These are phyloP conservation scores for Mycena galericulata DNA, from an alignment of 768 basidiomycete genomes.

Conservation along the genomic window DNA sequence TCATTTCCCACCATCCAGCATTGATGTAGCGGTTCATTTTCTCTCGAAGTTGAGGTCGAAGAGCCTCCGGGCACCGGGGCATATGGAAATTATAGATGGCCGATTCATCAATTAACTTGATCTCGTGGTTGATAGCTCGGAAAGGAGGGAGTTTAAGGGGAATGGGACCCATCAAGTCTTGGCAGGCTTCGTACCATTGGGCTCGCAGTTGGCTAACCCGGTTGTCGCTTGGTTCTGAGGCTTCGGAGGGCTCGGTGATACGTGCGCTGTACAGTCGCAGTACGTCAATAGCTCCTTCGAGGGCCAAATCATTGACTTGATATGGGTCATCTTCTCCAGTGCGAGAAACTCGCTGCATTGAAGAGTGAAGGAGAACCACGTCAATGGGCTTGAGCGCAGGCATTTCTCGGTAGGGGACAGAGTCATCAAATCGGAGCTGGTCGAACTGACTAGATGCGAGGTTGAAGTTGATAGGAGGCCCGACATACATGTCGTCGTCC, in stretches of 20 bases:
- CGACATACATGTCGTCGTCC: too few relatives aligned
- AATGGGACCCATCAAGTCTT: constrained; percentile 32
- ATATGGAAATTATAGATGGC: constrained; percentile 36
- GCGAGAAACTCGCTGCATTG: neutral
- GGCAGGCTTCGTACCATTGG: constrained; percentile 25
- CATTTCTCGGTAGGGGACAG: neutral
- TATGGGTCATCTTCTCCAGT: neutral
- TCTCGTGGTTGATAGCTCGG: constrained; percentile 47
- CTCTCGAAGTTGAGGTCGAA: constrained; percentile 15
- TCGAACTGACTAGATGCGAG: too few relatives aligned
- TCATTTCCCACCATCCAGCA: constrained; percentile 28
- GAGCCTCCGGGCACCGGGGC: constrained; percentile 43
- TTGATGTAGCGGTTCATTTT: constrained; percentile 14
- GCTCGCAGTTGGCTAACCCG: neutral
- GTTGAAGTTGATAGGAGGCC: too few relatives aligned
- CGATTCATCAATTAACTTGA: constrained; percentile 43
- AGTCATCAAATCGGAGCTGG: too few relatives aligned
- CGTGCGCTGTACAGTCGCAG: neutral
- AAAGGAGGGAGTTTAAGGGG: constrained; percentile 41
- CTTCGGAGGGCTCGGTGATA: neutral
- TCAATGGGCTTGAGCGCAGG: neutral
- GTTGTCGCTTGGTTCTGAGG: neutral
- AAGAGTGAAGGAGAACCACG: neutral
- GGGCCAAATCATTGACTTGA: neutral
- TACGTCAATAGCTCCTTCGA: neutral